Evolutionary conservation across 257 asterid species (phyloP), one percentile per base, ranked within the genome.

Genomic region (Solanum chmielewskii): DNA sequence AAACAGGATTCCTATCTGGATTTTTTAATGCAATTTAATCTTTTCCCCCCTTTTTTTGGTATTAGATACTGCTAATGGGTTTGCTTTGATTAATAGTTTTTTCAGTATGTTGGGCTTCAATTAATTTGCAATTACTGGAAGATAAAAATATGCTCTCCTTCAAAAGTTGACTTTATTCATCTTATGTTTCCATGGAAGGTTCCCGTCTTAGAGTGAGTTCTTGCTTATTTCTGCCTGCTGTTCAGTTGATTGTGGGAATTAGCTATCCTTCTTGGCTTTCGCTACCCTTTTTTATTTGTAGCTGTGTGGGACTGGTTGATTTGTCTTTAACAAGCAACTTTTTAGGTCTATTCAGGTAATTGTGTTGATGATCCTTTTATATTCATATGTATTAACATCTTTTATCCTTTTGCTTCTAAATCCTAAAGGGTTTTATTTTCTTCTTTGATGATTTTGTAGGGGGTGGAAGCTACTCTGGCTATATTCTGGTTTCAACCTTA

Each of bases 231-330:
- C 95, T 97, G 92, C 99, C 99, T 86, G 99, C 92, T 82, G 93
- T 97, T 94, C 99, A 97, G 94, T 90, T 97, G 94, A 95, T 92
- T 86, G 93, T 91, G 59, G 99, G 99, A 90, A 97, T 97, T 90
- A 95, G 99, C 94, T 92, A 95, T 88, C 99, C 99, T 74, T 97
- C 99, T 89, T 97, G 99, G 99, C 96, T 97, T 89, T 97, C 98
- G 66, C 91, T 97, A 90, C 99, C 99, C 16, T 95, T 95, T 90
- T 97, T 97, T 83, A 89, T 95, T 85, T 95, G 98, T 93, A 97
- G 99, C 92, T 97, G 99, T 86, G 93, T 96, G 90, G 98, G 99
- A 64, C 97, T 97, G 83, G 98, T 97, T 83, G 96, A 95, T 90
- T 96, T 98, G 98, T 97, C 99, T 73, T 88, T 97, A 87, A 93